Percentiles rank a stretch among this genome's conserved stretches.
Conservation (phyloP, 371 early-diverging fungal species). For the Actinomortierella ambigua region DNA sequence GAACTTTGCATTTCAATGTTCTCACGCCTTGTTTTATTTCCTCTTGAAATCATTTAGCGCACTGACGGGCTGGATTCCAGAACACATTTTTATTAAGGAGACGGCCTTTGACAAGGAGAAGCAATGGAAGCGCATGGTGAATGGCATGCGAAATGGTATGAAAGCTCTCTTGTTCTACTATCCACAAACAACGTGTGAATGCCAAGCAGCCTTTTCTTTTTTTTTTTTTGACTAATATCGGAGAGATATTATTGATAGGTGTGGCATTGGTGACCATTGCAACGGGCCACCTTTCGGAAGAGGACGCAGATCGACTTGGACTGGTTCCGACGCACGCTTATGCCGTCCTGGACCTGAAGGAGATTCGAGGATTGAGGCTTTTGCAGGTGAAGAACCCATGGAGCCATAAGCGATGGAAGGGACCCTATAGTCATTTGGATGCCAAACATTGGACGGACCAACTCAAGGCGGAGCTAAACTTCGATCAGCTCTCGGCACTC, state of each 20-base stretch:
- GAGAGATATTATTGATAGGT: conserved; percentile 48
- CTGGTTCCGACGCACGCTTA: conserved; percentile 90
- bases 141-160: conserved; percentile 72
- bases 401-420: conserved; percentile 88
- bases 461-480: conserved; percentile 65
- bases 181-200: neutral
- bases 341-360: conserved; percentile 73
- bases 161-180: neutral
- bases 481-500: conserved; percentile 69
- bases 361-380: conserved; percentile 50
- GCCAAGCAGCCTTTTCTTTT: too few relatives aligned
- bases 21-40: too few relatives aligned
- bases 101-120: conserved; percentile 64
- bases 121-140: conserved; percentile 75
- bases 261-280: conserved; percentile 68
- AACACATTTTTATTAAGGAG: conserved; percentile 85
- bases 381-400: conserved; percentile 86
- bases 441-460: conserved; percentile 72
- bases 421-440: conserved; percentile 80
- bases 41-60: conserved; percentile 56
- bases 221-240: too few relatives aligned
- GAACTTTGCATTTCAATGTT: neutral
- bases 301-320: conserved; percentile 70
- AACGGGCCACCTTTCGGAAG: conserved; percentile 76
- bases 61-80: conserved; percentile 94